phyloP scores from a whole-genome alignment of 2,329 filamentous ascomycete genomes.

The Cladosporium sp. region DNA sequence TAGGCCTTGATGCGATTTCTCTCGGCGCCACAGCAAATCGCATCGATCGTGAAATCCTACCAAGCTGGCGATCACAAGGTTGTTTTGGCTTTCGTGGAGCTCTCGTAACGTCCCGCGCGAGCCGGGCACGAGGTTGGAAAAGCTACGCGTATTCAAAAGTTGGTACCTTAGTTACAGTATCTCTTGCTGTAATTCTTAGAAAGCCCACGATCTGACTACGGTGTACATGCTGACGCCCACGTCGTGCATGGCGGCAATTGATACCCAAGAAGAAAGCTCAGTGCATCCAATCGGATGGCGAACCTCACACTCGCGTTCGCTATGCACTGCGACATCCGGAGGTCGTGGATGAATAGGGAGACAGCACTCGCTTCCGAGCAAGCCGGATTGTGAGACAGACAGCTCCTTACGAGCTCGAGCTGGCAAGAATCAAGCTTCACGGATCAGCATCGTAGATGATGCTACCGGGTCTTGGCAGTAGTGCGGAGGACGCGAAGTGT shows the following conservation, averaged over 20 bases:
- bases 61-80: neutral
- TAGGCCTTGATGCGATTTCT: neutral
- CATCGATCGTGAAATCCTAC: neutral
- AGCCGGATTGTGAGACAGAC: neutral
- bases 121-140: neutral
- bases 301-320: neutral
- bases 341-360: neutral
- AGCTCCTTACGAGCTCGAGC: neutral
- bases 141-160: neutral
- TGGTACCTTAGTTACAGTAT: neutral
- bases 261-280: neutral
- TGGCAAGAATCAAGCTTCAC: conserved; percentile 1
- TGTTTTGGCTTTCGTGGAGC: neutral
- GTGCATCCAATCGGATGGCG: neutral
- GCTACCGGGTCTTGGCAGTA: neutral
- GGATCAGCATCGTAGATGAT: conserved; percentile 1
- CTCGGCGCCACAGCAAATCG: neutral
- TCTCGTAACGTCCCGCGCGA: neutral
- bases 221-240: neutral
- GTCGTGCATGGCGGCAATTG: neutral
- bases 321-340: neutral
- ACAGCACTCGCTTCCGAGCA: neutral
- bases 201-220: neutral
- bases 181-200: neutral
- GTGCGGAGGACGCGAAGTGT: neutral